phyloP scores from a whole-genome alignment of 768 basidiomycete genomes.

The Daedaleopsis sinensis region DNA sequence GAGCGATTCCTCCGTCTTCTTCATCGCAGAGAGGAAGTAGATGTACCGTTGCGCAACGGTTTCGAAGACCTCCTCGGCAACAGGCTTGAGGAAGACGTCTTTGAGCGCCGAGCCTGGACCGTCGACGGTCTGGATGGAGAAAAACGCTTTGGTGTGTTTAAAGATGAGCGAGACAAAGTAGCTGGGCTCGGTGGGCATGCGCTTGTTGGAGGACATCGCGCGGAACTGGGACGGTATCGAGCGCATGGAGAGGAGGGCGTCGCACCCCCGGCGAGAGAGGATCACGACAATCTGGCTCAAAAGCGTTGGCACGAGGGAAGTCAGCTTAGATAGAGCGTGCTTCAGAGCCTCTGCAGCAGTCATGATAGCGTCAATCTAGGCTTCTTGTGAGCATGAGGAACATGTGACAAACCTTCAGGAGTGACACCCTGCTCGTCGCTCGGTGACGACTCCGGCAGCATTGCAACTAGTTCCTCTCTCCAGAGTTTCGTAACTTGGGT shows the following conservation, averaged over 20 bases:
- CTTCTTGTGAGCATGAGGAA: background rate
- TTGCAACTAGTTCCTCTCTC: constrained; percentile 63
- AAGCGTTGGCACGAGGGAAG: constrained; percentile 56
- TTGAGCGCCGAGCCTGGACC: constrained; percentile 64
- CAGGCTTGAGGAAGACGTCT: constrained; percentile 51
- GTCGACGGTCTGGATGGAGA: constrained; percentile 59
- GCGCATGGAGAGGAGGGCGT: constrained; percentile 81
- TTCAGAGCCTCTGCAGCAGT: constrained; percentile 53
- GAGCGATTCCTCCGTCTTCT: constrained; percentile 91
- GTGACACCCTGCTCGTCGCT: constrained; percentile 33
- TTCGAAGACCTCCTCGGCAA: constrained; percentile 69
- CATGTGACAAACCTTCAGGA: constrained; percentile 53
- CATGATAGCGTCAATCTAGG: background rate
- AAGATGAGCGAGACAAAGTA: constrained; percentile 84
- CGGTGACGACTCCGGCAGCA: constrained; percentile 51
- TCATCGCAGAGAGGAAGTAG: constrained; percentile 78
- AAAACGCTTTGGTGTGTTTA: constrained; percentile 77
- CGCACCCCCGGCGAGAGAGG: constrained; percentile 79
- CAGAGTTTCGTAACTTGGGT: constrained; percentile 60
- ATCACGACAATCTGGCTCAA: constrained; percentile 69
- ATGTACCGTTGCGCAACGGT: constrained; percentile 76
- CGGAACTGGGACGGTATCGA: constrained; percentile 91
- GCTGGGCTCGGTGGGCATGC: constrained; percentile 76
- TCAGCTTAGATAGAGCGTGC: constrained; percentile 52
- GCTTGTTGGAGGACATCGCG: constrained; percentile 72